Evolutionary conservation across 768 basidiomycete genomes (phyloP), one percentile per base, ranked within the genome.

Genomic region (Boletus patriciae): DNA sequence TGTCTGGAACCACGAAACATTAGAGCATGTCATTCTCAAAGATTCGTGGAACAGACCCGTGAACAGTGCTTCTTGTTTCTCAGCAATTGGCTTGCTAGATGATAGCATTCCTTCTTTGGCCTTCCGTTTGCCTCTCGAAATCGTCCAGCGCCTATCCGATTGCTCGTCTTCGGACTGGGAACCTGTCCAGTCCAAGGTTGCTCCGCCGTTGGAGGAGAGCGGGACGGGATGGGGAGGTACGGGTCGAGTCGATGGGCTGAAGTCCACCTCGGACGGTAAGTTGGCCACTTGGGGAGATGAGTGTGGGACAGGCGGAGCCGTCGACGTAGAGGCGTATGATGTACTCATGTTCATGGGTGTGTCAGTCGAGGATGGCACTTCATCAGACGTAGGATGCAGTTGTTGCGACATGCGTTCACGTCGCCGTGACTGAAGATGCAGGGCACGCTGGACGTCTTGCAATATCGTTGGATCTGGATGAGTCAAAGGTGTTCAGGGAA

Each of bases 151-250:
- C 55, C 75, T 80, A 38, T 89, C 87, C n/a, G 63, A 33, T 60
- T 72, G 79, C 37, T 84, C 83, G 29, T 87, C 82, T 15, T 84
- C 84, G 2, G 78, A 69, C 15, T 70, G 69, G 29, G 77, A 68
- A n/a, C 80, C 78, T n/a, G 81, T 78, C 90, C 90, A 92, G 63
- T 92, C 90, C 36, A 91, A 72, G 2, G 87, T 87, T 27, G 76
- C 73, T 6, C 89, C 90, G 54, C 86, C 84, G 66, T 90, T 82
- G 7, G 79, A 77, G 9, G 88, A 90, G 7, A 80, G 72, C 0
- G 89, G 89, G 10, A 91, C 80, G 13, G 90, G 90, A 63, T 90
- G 87, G 4, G 66, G 63, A 34, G 76, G 75, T 12, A 65, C 69
- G 31, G 72, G 62, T 19, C 80, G 78, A 8, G 82, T 82, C 1